Conservation (phyloP, 2,329 filamentous ascomycete genomes). For the Eurotiales sp. region DNA sequence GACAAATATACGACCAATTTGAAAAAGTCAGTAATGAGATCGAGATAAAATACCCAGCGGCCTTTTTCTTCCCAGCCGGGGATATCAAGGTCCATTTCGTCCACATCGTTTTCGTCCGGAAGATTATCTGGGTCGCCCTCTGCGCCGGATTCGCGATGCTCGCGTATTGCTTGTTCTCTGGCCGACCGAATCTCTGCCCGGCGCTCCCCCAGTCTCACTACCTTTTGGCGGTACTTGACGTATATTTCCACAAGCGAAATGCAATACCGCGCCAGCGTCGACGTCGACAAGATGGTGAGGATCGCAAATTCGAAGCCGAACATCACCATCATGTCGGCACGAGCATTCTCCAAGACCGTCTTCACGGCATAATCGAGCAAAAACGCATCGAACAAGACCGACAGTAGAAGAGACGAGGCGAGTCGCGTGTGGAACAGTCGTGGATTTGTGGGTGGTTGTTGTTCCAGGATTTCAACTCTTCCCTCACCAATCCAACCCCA, state of each 20-base stretch:
- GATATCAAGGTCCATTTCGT: slow-evolving; percentile 92
- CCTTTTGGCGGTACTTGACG: slow-evolving; percentile 71
- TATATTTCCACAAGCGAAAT: slow-evolving; percentile 74
- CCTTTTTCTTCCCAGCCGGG: slow-evolving; percentile 96
- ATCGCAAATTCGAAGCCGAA: slow-evolving; percentile 97
- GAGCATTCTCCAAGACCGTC: slow-evolving; percentile 78
- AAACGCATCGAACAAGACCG: slow-evolving; percentile 72
- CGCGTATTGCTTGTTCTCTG: slow-evolving; percentile 45
- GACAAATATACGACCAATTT: slow-evolving; percentile 85
- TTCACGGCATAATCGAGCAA: slow-evolving; percentile 78
- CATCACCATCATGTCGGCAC: slow-evolving; percentile 99
- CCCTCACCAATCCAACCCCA: slow-evolving; percentile 99
- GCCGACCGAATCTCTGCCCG: slow-evolving; percentile 62
- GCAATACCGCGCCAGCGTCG: slow-evolving; percentile 73
- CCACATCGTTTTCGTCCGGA: slow-evolving; percentile 69
- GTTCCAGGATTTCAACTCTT: slow-evolving; percentile 87
- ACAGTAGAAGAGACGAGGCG: slow-evolving; percentile 71
- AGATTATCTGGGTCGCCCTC: slow-evolving; percentile 42
- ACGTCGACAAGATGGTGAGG: slow-evolving; percentile 71
- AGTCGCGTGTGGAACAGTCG: slow-evolving; percentile 82
- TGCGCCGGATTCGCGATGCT: slow-evolving; percentile 34
- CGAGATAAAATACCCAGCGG: slow-evolving; percentile 83
- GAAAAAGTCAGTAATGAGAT: slow-evolving; percentile 82
- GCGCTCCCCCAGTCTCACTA: slow-evolving; percentile 63
- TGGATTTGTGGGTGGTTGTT: slow-evolving; percentile 88